Base-by-base conservation (phyloP, 768 basidiomycete genomes). In the Phallus indusiatus region DNA sequence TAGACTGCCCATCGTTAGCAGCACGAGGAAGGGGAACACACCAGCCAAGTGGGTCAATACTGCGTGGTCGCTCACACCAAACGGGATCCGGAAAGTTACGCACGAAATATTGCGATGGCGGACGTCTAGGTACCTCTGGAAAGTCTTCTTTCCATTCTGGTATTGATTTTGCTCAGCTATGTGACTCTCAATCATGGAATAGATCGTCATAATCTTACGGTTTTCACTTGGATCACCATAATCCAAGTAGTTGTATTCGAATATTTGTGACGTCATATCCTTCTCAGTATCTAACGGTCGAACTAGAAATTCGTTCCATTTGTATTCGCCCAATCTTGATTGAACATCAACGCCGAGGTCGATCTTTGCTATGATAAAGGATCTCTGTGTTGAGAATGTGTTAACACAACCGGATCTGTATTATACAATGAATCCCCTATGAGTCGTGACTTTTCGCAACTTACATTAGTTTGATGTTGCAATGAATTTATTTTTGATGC, bases 401-500 rank as follows among this genome's bases (percentile, higher is more conserved):
- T 14, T 2, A 22, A 51, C 14, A 21, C 21, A n/a, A 48, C 47
- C 8, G 21, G n/a, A n/a, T 48, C n/a, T n/a, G 21, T 48, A 9
- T 9, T n/a, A 9, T n/a, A 48, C n/a, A n/a, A n/a, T 6, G 2
- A 48, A 14, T n/a, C 1, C 51, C 28, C 28, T 28, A 28, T 28
- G 28, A n/a, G n/a, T n/a, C n/a, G n/a, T n/a, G n/a, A n/a, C 7
- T 28, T 51, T 22, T 22, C 28, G 18, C 11, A 22, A 36, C 18
- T 47, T 47, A 56, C 55, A 21, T 56, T 42, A 1, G 54, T 56
- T 28, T 56, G 37, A 47, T 56, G 55, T 28, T 56, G 55, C 8
- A 56, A 18, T 8, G 17, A 22, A 3, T 47, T 20, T 22, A 47
- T 28, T 11, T 47, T 47, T 14, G 22, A 2, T 42, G 22, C 9